These are phyloP conservation scores for Iberis amara DNA, from an alignment of 441 rosid species.

Conservation along the genomic window DNA sequence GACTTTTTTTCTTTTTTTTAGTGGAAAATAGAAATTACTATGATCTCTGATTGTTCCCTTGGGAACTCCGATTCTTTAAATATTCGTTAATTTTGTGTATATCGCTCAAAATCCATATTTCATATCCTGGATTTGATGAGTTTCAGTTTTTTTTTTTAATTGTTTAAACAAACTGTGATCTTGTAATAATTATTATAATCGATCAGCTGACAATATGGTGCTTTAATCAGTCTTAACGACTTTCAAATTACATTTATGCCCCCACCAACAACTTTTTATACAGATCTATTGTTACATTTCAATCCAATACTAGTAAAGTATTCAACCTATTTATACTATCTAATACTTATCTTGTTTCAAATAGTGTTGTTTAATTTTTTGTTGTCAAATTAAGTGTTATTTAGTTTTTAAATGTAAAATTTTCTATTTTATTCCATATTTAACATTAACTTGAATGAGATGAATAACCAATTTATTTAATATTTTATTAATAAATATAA, in stretches of 20 bases:
- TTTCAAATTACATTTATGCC: conserved; percentile 13
- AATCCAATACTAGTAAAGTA: too few relatives aligned
- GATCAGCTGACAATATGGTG: conserved; percentile 7
- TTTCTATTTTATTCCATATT: too few relatives aligned
- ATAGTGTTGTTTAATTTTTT: too few relatives aligned
- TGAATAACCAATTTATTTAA: too few relatives aligned
- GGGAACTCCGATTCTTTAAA: conserved; percentile 20
- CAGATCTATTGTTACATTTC: not conserved
- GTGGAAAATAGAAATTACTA: conserved; percentile 25
- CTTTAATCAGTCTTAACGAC: conserved; percentile 6
- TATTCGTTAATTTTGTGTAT: not conserved
- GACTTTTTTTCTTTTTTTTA: conserved; percentile 3
- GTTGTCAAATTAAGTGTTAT: too few relatives aligned
- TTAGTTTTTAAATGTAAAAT: too few relatives aligned
- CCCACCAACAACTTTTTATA: not conserved
- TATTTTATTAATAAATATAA: too few relatives aligned
- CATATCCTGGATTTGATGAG: too few relatives aligned
- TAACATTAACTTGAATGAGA: too few relatives aligned
- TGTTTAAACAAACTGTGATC: conserved; percentile 4
- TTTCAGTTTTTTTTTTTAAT: not conserved
- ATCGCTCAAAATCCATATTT: not conserved
- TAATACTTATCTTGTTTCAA: too few relatives aligned
- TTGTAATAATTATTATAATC: conserved; percentile 2
- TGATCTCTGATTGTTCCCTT: conserved; percentile 23
- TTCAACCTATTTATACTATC: too few relatives aligned